phyloP scores from a whole-genome alignment of 352 stramenopile genomes.

The Plasmopara muralis region DNA sequence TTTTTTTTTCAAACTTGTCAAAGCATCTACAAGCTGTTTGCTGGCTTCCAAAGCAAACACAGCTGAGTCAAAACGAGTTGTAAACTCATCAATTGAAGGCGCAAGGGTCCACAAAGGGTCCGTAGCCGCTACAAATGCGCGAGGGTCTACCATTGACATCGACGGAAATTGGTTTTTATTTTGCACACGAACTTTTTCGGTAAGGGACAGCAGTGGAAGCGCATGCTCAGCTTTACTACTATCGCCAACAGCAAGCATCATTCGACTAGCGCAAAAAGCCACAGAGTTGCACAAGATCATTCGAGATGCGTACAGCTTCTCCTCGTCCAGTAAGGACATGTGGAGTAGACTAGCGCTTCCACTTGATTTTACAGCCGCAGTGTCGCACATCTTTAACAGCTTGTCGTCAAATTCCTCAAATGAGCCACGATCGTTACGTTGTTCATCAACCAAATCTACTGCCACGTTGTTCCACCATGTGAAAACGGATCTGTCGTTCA shows the following conservation, averaged over 20 bases:
- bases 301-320: conserved; percentile 72
- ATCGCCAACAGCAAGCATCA: conserved; percentile 55
- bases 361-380: conserved; percentile 19
- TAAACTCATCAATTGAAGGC: conserved; percentile 56
- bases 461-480: conserved; percentile 50
- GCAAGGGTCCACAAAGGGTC: conserved; percentile 58
- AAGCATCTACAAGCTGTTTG: conserved; percentile 34
- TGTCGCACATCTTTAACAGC: conserved; percentile 38
- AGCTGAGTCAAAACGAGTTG: conserved; percentile 40
- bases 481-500: conserved; percentile 13
- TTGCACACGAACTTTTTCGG: conserved; percentile 30
- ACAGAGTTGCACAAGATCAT: conserved; percentile 77
- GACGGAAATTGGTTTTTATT: conserved; percentile 37
- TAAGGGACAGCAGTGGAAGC: conserved; percentile 41
- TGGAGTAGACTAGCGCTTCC: conserved; percentile 36
- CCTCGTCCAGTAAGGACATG: conserved; percentile 64
- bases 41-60: conserved; percentile 44
- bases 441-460: conserved; percentile 35
- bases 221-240: conserved; percentile 22
- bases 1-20: conserved; percentile 19
- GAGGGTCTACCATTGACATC: conserved; percentile 43
- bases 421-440: conserved; percentile 38
- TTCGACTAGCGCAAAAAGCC: conserved; percentile 66
- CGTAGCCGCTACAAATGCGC: conserved; percentile 44
- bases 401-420: conserved; percentile 39